Evolutionary conservation across 2,329 filamentous ascomycete species (phyloP).

Genomic region (Cladophialophora immunda): DNA sequence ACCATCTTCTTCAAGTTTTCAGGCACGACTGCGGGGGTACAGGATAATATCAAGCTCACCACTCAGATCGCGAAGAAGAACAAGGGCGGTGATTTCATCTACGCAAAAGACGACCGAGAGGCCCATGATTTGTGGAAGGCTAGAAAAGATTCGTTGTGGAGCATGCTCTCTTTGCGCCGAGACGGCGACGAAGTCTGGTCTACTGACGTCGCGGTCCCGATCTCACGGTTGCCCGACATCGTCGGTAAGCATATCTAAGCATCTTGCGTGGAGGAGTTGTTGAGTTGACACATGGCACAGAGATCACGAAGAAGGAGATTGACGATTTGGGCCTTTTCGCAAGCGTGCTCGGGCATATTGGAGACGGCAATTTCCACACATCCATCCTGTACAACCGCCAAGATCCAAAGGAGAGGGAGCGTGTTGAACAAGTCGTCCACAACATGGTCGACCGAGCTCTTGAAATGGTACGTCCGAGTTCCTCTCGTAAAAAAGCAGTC

Average conservation of each 20-base stretch:
- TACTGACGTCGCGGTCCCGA: constrained; percentile 84
- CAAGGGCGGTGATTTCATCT: constrained; percentile 73
- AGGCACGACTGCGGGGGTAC: constrained; percentile 69
- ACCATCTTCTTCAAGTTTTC: constrained; percentile 88
- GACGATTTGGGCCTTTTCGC: constrained; percentile 86
- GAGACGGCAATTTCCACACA: constrained; percentile 94
- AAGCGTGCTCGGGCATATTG: constrained; percentile 87
- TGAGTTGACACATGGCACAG: constrained; percentile 53
- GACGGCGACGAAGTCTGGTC: constrained; percentile 79
- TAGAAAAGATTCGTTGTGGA: constrained; percentile 85
- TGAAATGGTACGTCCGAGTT: constrained; percentile 80
- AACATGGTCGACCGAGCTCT: constrained; percentile 91
- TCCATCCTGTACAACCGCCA: constrained; percentile 85
- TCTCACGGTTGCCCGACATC: constrained; percentile 70
- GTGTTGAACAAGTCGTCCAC: constrained; percentile 82
- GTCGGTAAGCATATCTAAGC: constrained; percentile 55
- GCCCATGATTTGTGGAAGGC: constrained; percentile 82
- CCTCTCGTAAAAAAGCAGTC: background rate
- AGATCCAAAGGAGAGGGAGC: constrained; percentile 73
- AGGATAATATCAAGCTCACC: constrained; percentile 79
- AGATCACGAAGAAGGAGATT: constrained; percentile 88
- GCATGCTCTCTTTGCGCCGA: constrained; percentile 71
- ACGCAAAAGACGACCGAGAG: constrained; percentile 75
- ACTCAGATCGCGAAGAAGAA: constrained; percentile 71
- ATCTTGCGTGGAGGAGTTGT: background rate